A percentile compares a stretch with the other conserved stretches of the same genome.
Evolutionary conservation across 768 basidiomycete species (phyloP).

Genomic region (Coprinopsis sp.): DNA sequence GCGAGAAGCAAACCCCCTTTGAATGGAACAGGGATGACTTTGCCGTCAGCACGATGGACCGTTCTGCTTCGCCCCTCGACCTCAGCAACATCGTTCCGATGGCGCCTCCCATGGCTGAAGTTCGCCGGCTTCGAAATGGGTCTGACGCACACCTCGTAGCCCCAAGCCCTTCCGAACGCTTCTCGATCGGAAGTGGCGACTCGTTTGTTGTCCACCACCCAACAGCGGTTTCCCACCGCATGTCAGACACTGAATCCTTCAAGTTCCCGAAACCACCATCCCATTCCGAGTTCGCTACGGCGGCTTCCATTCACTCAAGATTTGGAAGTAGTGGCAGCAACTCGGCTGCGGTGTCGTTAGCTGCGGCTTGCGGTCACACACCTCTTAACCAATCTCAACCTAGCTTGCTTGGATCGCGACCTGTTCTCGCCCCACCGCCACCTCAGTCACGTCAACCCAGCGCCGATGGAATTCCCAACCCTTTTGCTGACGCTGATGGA

Average conservation of each 20-base stretch:
- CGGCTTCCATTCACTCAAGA: conserved; percentile 5
- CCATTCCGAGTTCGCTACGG: conserved; percentile 14
- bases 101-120: conserved; percentile 52
- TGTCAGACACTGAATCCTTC: conserved; percentile 64
- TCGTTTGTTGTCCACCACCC: conserved; percentile 48
- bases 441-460: not conserved
- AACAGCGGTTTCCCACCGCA: conserved; percentile 32
- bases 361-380: conserved; percentile 1
- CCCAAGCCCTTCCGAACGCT: conserved; percentile 18
- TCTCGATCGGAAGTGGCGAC: conserved; percentile 39
- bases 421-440: not conserved
- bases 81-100: conserved; percentile 28
- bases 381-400: not conserved
- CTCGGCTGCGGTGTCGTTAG: not conserved
- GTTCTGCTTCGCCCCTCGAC: conserved; percentile 22
- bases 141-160: not conserved
- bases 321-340: not conserved
- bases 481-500: not conserved
- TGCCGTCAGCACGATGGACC: conserved; percentile 57
- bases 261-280: conserved; percentile 66
- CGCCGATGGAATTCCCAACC: conserved; percentile 5
- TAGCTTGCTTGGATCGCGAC: conserved; percentile 5
- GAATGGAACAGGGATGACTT: conserved; percentile 49
- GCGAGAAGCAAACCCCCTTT: not conserved
- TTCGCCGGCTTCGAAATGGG: conserved; percentile 32